phyloP scores from a whole-genome alignment of 2,329 filamentous ascomycete species.

The Ophiocordyceps robertsii region DNA sequence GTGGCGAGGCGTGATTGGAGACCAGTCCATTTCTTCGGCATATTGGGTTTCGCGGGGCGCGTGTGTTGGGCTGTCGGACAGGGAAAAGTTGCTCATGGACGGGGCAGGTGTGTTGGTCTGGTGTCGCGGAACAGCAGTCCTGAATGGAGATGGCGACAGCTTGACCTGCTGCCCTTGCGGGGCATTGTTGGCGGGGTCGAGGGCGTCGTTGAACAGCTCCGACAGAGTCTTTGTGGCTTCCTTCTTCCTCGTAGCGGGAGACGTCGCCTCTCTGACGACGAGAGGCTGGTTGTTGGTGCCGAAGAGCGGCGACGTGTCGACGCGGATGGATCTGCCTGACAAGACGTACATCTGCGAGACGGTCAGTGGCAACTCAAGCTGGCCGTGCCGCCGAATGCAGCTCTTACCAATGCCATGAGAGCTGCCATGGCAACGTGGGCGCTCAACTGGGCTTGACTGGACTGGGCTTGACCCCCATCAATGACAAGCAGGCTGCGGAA shows the following conservation, averaged over 20 bases:
- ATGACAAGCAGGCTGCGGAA: slow-evolving; percentile 29
- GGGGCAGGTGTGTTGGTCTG: slow-evolving; percentile 1
- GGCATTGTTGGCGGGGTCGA: slow-evolving; percentile 10
- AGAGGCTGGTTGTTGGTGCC: slow-evolving; percentile 9
- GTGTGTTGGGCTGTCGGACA: slow-evolving; percentile 7
- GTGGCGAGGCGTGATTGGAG: slow-evolving; percentile 43
- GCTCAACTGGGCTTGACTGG: slow-evolving; percentile 27
- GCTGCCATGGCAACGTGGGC: slow-evolving; percentile 42
- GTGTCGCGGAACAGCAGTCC: not conserved
- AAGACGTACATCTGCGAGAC: slow-evolving; percentile 27
- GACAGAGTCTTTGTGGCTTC: slow-evolving; percentile 28
- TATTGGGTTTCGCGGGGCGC: slow-evolving; percentile 17
- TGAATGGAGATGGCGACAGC: slow-evolving; percentile 6
- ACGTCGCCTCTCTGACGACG: slow-evolving; percentile 11
- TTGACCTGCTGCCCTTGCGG: slow-evolving; percentile 4
- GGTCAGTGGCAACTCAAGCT: slow-evolving; percentile 7
- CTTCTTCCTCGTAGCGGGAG: slow-evolving; percentile 11
- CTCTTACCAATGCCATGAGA: slow-evolving; percentile 40
- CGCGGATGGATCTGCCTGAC: slow-evolving; percentile 31
- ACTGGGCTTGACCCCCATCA: slow-evolving; percentile 22
- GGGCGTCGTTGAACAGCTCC: slow-evolving; percentile 21
- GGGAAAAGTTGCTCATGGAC: slow-evolving; percentile 3
- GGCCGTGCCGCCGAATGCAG: not conserved
- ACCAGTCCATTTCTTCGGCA: slow-evolving; percentile 61
- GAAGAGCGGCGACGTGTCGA: slow-evolving; percentile 46